Evolutionary conservation across 441 rosid genomes (phyloP).

Genomic region (Raphanus hybrid): DNA sequence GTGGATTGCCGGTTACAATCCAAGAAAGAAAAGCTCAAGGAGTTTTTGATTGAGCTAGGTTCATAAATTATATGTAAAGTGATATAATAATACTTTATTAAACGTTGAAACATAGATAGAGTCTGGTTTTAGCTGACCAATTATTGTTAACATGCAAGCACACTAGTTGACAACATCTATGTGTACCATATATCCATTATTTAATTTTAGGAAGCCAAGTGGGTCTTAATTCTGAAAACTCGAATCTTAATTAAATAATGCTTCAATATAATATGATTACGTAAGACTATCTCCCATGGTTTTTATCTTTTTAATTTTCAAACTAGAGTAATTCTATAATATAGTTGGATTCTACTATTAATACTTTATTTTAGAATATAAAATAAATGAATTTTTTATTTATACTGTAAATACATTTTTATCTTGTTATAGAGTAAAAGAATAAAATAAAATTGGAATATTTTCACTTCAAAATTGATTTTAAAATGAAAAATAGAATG

Average conservation of each 20-base stretch:
- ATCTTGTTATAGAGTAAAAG: too few relatives aligned
- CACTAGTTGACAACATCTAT: slow-evolving; percentile 35
- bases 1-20: slow-evolving; percentile 66
- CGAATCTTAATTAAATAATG: slow-evolving; percentile 9
- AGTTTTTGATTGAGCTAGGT: not conserved
- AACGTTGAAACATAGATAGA: slow-evolving; percentile 22
- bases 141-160: slow-evolving; percentile 36
- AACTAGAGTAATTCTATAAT: too few relatives aligned
- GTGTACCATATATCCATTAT: slow-evolving; percentile 18
- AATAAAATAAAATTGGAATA: too few relatives aligned
- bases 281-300: not conserved
- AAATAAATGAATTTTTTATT: too few relatives aligned
- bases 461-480: too few relatives aligned
- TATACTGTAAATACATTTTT: too few relatives aligned
- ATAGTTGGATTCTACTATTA: too few relatives aligned
- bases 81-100: slow-evolving; percentile 4
- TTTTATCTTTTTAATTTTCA: too few relatives aligned
- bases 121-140: slow-evolving; percentile 31
- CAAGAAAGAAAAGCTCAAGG: slow-evolving; percentile 39
- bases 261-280: slow-evolving; percentile 25
- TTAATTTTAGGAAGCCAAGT: slow-evolving; percentile 17
- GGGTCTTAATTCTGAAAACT: slow-evolving; percentile 20
- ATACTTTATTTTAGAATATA: too few relatives aligned
- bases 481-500: too few relatives aligned
- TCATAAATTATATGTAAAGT: slow-evolving; percentile 15